These are phyloP conservation scores for Blastomyces silverae DNA, from an alignment of 2,329 filamentous ascomycete species.

Conservation along the genomic window DNA sequence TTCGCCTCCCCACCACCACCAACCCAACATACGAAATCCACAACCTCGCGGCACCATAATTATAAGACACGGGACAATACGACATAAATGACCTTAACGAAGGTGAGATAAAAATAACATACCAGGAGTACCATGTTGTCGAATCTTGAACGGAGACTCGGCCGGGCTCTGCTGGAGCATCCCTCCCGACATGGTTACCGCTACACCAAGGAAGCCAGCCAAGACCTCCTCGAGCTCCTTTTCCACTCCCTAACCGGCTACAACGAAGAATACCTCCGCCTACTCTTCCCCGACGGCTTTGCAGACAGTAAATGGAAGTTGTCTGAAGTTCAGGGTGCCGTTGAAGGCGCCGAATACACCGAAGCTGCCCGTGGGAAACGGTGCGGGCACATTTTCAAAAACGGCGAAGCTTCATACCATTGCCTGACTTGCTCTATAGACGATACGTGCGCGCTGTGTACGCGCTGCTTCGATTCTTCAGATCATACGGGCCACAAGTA, in stretches of 20 bases:
- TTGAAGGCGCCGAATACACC: constrained; percentile 91
- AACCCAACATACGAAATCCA: neutral
- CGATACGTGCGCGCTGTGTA: constrained; percentile 92
- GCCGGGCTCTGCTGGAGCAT: constrained; percentile 70
- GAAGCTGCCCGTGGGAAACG: constrained; percentile 84
- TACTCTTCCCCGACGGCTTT: constrained; percentile 74
- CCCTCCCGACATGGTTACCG: constrained; percentile 67
- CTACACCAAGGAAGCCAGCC: constrained; percentile 64
- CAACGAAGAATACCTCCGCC: constrained; percentile 63
- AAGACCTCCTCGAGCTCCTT: constrained; percentile 67
- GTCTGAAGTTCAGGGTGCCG: constrained; percentile 79
- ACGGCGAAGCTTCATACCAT: constrained; percentile 85
- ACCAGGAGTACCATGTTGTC: constrained; percentile 36
- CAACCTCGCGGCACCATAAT: neutral
- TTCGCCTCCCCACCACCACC: constrained; percentile 2
- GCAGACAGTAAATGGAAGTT: constrained; percentile 64
- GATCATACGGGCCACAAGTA: constrained; percentile 93
- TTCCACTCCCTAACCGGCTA: constrained; percentile 81
- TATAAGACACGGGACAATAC: neutral
- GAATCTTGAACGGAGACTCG: constrained; percentile 69
- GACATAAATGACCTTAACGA: constrained; percentile 1
- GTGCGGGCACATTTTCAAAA: constrained; percentile 95
- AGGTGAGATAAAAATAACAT: neutral
- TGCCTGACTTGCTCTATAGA: constrained; percentile 93
- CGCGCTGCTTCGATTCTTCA: constrained; percentile 87